These are phyloP conservation scores for Paraleonurus japonicus DNA, from an alignment of 257 asterid genomes.

Conservation along the genomic window DNA sequence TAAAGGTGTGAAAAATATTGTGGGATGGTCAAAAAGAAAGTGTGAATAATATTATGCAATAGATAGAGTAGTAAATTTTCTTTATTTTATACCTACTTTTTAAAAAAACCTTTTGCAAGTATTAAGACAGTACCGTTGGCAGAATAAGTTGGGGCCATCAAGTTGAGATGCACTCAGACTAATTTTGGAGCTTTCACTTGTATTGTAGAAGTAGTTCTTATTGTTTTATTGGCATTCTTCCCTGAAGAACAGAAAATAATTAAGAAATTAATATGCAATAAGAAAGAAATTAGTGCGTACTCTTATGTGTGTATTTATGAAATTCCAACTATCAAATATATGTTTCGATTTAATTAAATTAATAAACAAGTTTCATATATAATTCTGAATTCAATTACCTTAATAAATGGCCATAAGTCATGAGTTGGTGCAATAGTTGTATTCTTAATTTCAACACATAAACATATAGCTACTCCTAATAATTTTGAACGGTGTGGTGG, in stretches of 20 bases:
- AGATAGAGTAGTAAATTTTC: no score
- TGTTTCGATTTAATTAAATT: no score
- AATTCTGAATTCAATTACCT: not conserved
- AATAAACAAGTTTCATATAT: not conserved
- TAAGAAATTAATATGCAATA: not conserved
- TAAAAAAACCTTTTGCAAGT: not conserved
- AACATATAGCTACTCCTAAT: conserved; percentile 17
- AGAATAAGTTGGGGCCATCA: not conserved
- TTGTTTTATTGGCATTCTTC: not conserved
- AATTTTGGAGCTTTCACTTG: not conserved
- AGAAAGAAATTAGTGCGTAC: not conserved
- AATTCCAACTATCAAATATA: not conserved
- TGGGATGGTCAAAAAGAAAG: no score
- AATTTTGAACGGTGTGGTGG: not conserved
- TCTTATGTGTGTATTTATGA: no score
- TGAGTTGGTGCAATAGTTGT: conserved; percentile 23
- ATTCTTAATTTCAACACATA: conserved; percentile 19
- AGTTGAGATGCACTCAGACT: not conserved
- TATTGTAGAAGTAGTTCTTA: not conserved
- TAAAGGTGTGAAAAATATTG: no score
- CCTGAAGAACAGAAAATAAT: not conserved
- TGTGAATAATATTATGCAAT: no score
- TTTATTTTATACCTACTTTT: not conserved
- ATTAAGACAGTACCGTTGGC: not conserved
- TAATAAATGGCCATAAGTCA: conserved; percentile 21